A percentile compares a stretch with the other conserved stretches of the same genome.
Evolutionary conservation across 2,329 filamentous ascomycete genomes (phyloP).

Genomic region (Chrysoporthe austroafricana): DNA sequence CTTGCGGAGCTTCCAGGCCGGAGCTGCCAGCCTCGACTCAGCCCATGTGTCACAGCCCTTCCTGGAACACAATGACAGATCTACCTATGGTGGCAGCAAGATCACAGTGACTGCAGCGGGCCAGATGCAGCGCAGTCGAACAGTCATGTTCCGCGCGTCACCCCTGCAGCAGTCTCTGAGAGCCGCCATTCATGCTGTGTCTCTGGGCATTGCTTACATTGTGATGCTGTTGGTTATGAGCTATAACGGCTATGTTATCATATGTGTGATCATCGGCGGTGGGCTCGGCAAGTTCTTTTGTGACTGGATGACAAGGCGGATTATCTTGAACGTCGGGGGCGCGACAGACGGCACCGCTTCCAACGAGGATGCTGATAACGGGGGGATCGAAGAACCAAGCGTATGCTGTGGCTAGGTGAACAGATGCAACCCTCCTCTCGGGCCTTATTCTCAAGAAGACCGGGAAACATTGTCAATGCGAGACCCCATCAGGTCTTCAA

Average conservation of each 20-base stretch:
- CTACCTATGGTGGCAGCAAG: constrained; percentile 27
- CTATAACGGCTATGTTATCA: constrained; percentile 51
- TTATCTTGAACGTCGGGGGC: constrained; percentile 38
- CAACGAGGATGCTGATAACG: constrained; percentile 30
- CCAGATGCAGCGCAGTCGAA: neutral
- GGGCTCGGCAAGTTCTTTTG: constrained; percentile 58
- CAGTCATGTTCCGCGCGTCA: constrained; percentile 41
- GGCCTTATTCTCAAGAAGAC: neutral
- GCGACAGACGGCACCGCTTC: constrained; percentile 31
- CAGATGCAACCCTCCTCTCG: neutral
- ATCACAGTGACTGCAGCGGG: constrained; percentile 24
- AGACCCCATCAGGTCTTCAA: constrained; percentile 6
- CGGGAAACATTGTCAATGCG: no score
- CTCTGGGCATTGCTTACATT: constrained; percentile 49
- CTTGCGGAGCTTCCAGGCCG: constrained; percentile 43
- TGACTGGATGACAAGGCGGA: constrained; percentile 53
- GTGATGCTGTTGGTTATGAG: constrained; percentile 52
- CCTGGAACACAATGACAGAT: constrained; percentile 4
- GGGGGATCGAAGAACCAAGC: constrained; percentile 49
- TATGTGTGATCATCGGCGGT: constrained; percentile 51
- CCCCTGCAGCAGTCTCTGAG: constrained; percentile 46
- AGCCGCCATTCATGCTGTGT: constrained; percentile 43
- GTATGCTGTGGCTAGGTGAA: constrained; percentile 49
- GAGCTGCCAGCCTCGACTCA: constrained; percentile 34
- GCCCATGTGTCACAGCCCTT: neutral